These are phyloP conservation scores for Paracamarosporium sp. DNA, from an alignment of 2,329 filamentous ascomycete species.

Conservation along the genomic window DNA sequence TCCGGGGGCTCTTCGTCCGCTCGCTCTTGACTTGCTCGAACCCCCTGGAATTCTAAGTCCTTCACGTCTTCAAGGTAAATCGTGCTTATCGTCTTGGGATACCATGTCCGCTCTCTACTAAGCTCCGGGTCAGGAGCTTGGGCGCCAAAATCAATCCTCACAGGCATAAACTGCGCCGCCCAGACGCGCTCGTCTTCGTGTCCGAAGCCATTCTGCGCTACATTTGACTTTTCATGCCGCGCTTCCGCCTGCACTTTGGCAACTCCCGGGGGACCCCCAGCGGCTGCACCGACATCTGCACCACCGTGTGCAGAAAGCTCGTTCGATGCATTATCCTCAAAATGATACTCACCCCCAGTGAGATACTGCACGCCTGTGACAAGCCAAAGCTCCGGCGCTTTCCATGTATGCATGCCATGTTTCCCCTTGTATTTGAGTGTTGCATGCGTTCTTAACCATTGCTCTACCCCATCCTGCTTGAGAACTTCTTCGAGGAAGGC, in stretches of 20 bases:
- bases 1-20: conserved; percentile 1
- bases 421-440: conserved; percentile 6
- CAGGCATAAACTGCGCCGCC: conserved; percentile 19
- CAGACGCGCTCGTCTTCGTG: conserved; percentile 17
- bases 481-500: conserved; percentile 13
- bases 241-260: conserved; percentile 6
- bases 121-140: background rate
- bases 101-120: background rate
- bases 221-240: conserved; percentile 4
- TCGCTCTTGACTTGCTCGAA: conserved; percentile 6
- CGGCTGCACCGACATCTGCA: conserved; percentile 5
- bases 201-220: conserved; percentile 9
- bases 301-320: background rate
- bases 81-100: conserved; percentile 10
- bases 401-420: conserved; percentile 6
- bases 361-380: conserved; percentile 17
- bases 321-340: conserved; percentile 1
- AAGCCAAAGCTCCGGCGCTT: conserved; percentile 14
- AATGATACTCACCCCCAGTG: conserved; percentile 10
- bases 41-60: conserved; percentile 10
- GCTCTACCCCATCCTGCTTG: conserved; percentile 6
- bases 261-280: conserved; percentile 10
- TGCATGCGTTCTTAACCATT: conserved; percentile 15
- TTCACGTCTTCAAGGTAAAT: conserved; percentile 12
- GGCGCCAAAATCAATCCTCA: conserved; percentile 9